Conservation (phyloP, 208 protist species). For the Borovskyia barvae region DNA sequence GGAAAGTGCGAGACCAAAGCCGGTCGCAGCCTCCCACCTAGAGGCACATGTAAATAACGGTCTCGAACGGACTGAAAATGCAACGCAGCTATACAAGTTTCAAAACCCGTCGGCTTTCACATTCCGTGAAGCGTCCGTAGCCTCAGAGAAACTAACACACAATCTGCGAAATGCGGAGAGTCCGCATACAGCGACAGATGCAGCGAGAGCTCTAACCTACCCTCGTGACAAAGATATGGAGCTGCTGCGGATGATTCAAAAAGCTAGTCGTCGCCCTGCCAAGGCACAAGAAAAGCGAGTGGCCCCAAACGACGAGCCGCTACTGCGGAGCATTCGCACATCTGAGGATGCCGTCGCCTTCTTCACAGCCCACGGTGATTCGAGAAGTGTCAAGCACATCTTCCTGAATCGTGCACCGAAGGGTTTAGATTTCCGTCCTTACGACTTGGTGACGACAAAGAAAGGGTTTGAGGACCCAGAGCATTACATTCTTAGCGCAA, state of each 20-base stretch:
- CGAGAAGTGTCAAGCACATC: slow-evolving; percentile 92
- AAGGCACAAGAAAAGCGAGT: slow-evolving; percentile 45
- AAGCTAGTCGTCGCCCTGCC: slow-evolving; percentile 59
- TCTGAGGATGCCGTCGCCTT: slow-evolving; percentile 93
- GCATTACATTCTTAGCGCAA: slow-evolving; percentile 94
- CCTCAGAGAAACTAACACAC: slow-evolving; percentile 19
- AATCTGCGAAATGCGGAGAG: slow-evolving; percentile 14
- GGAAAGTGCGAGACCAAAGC: slow-evolving; percentile 46
- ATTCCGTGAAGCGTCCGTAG: slow-evolving; percentile 29
- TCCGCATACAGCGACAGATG: neutral
- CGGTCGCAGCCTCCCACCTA: slow-evolving; percentile 40
- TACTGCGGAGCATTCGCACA: slow-evolving; percentile 79
- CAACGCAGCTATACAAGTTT: slow-evolving; percentile 76
- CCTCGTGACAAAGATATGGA: slow-evolving; percentile 74
- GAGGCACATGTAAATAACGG: slow-evolving; percentile 77
- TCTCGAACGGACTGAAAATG: slow-evolving; percentile 49
- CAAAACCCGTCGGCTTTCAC: slow-evolving; percentile 66
- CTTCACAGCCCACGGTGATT: slow-evolving; percentile 89
- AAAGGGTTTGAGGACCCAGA: slow-evolving; percentile 75
- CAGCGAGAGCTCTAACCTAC: neutral
- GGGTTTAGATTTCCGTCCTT: slow-evolving; percentile 88
- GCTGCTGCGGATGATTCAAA: slow-evolving; percentile 83
- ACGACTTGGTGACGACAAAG: slow-evolving; percentile 86
- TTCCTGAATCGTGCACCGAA: slow-evolving; percentile 82
- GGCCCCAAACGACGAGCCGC: slow-evolving; percentile 82